phyloP scores from a whole-genome alignment of 1,284 basidiomycete genomes.

The Puccinia triticina region DNA sequence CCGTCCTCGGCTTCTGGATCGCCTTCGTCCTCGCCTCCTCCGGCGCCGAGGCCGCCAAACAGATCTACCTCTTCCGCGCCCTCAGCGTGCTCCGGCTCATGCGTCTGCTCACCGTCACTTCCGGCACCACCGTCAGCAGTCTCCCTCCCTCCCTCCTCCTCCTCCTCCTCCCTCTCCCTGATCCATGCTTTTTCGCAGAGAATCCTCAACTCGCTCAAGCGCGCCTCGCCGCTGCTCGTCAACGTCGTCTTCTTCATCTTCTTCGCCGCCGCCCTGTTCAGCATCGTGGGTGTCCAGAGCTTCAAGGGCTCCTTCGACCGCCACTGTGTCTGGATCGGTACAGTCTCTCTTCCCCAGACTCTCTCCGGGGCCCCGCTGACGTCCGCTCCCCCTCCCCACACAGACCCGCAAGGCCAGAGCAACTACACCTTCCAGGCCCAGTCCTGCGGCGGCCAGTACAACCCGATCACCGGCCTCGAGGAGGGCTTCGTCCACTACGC shows the following conservation, averaged over 20 bases:
- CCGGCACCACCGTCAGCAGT: constrained; percentile 72
- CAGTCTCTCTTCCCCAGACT: constrained; percentile 23
- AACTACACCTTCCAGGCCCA: constrained; percentile 63
- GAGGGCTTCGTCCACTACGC: constrained; percentile 51
- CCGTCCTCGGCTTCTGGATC: constrained; percentile 77
- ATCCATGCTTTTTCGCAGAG: constrained; percentile 63
- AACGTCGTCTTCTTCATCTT: constrained; percentile 87
- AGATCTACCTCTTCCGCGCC: constrained; percentile 73
- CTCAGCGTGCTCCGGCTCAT: constrained; percentile 83
- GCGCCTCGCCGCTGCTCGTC: constrained; percentile 80
- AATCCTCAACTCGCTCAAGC: constrained; percentile 90
- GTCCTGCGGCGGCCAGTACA: constrained; percentile 73
- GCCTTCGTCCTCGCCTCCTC: constrained; percentile 71
- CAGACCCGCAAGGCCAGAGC: constrained; percentile 60
- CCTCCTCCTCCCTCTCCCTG: not conserved
- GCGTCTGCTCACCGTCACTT: constrained; percentile 81
- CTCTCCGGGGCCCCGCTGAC: not conserved
- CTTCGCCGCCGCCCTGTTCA: constrained; percentile 84
- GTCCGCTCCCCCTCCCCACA: too few species aligned
- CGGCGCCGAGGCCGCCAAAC: constrained; percentile 69
- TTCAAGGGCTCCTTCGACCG: constrained; percentile 82
- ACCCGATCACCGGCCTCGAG: constrained; percentile 44
- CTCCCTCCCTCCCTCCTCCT: not conserved
- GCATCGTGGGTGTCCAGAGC: constrained; percentile 82
- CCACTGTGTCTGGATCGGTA: constrained; percentile 62